Conservation (phyloP, 2,329 filamentous ascomycete species). For the Colletotrichum sp. region DNA sequence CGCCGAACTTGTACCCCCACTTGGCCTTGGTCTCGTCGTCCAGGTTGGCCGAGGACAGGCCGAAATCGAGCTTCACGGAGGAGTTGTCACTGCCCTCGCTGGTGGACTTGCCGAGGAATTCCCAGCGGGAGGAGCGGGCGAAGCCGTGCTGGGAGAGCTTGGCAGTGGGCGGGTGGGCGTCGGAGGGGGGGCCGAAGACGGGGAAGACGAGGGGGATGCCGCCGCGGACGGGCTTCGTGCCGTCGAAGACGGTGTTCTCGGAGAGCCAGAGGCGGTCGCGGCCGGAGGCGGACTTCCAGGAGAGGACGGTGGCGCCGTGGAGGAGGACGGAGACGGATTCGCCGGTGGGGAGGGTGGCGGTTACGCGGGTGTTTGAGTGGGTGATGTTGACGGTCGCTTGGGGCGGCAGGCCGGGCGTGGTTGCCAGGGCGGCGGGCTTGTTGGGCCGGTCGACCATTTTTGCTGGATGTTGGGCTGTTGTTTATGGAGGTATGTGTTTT, state of each 20-base stretch:
- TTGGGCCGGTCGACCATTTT: conserved; percentile 83
- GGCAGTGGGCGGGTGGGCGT: conserved; percentile 73
- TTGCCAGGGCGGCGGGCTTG: conserved; percentile 78
- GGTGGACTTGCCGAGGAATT: conserved; percentile 86
- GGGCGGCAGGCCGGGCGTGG: conserved; percentile 76
- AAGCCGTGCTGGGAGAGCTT: conserved; percentile 93
- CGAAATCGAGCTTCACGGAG: conserved; percentile 94
- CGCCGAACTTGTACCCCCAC: conserved; percentile 87
- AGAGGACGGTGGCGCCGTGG: conserved; percentile 90
- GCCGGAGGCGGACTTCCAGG: conserved; percentile 85
- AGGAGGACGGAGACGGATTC: conserved; percentile 87
- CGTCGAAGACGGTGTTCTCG: conserved; percentile 80
- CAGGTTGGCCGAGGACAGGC: conserved; percentile 77
- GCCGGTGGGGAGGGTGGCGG: conserved; percentile 83
- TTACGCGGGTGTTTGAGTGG: conserved; percentile 73
- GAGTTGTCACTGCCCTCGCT: conserved; percentile 50
- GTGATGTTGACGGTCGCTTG: conserved; percentile 78
- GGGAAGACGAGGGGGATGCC: conserved; percentile 94
- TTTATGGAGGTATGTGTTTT: background rate
- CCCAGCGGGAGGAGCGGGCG: conserved; percentile 88
- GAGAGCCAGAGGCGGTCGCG: conserved; percentile 88
- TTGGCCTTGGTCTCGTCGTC: conserved; percentile 69
- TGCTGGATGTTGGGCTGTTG: background rate
- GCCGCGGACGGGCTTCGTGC: conserved; percentile 86
- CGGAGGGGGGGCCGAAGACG: conserved; percentile 84